A percentile compares a stretch with the other conserved stretches of the same genome.
Conservation (phyloP, 352 stramenopile genomes). For the Globisporangium uncinulatum region DNA sequence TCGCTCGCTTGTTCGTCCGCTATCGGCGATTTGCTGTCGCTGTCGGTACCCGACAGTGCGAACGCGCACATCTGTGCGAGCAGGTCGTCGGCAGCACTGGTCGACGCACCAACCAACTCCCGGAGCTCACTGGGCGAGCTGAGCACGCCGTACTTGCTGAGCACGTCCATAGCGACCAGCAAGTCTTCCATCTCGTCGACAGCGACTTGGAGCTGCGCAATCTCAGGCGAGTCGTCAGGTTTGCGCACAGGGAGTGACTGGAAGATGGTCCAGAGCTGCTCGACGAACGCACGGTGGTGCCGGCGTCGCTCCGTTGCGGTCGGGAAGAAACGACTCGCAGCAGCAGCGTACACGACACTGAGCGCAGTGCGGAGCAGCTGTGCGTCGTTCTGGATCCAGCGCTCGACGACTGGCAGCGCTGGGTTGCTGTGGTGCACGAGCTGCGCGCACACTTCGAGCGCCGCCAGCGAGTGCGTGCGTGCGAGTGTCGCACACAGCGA, state of each 20-base stretch:
- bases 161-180: conserved; percentile 61
- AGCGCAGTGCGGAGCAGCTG: conserved; percentile 54
- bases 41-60: conserved; percentile 18
- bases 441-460: conserved; percentile 42
- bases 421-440: conserved; percentile 64
- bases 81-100: conserved; percentile 14
- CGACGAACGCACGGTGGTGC: conserved; percentile 27
- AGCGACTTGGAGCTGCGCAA: conserved; percentile 57
- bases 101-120: conserved; percentile 8
- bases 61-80: conserved; percentile 49
- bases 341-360: conserved; percentile 25
- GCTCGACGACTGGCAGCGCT: conserved; percentile 24
- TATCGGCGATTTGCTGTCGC: neutral
- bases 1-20: neutral
- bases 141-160: conserved; percentile 49
- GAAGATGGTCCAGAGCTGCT: conserved; percentile 67
- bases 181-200: conserved; percentile 73
- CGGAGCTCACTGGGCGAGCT: conserved; percentile 25
- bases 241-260: conserved; percentile 70
- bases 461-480: conserved; percentile 20
- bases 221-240: conserved; percentile 37
- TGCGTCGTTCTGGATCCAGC: conserved; percentile 63
- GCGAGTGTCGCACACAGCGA: conserved; percentile 34
- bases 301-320: neutral
- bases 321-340: neutral